Conservation (phyloP, 805 yeast species). For the Peterozyma xylosa region DNA sequence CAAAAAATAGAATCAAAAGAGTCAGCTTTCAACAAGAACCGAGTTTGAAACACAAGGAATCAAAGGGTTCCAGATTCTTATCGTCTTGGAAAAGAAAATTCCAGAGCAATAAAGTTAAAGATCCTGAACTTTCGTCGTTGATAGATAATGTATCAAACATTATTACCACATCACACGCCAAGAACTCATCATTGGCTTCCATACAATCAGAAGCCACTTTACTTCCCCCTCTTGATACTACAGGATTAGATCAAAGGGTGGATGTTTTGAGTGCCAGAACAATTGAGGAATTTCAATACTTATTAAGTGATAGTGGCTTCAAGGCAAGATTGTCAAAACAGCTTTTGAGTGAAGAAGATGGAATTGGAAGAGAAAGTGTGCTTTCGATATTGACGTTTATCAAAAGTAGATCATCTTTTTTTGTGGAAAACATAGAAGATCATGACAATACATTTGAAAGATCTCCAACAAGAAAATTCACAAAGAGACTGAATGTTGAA, state of each 20-base stretch:
- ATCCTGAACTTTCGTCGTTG: conserved; percentile 12
- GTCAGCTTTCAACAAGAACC: conserved; percentile 5
- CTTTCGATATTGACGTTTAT: conserved; percentile 14
- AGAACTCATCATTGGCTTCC: conserved; percentile 1
- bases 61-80: background rate
- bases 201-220: conserved; percentile 1
- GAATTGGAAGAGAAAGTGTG: conserved; percentile 13
- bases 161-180: conserved; percentile 9
- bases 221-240: background rate
- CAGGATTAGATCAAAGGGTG: conserved; percentile 24
- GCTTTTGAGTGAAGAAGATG: conserved; percentile 10
- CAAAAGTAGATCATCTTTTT: background rate
- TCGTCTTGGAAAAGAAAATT: conserved; percentile 28
- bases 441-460: conserved; percentile 10
- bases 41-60: conserved; percentile 1
- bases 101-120: conserved; percentile 9
- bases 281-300: conserved; percentile 55
- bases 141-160: conserved; percentile 15
- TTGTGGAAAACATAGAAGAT: conserved; percentile 8
- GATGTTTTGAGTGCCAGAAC: conserved; percentile 68
- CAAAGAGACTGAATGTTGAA: background rate
- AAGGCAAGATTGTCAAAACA: conserved; percentile 18
- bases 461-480: conserved; percentile 14
- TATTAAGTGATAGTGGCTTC: conserved; percentile 9
- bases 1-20: conserved; percentile 1